Conservation (phyloP, 1,139 yeast genomes). For the Kodamaea sp. region DNA sequence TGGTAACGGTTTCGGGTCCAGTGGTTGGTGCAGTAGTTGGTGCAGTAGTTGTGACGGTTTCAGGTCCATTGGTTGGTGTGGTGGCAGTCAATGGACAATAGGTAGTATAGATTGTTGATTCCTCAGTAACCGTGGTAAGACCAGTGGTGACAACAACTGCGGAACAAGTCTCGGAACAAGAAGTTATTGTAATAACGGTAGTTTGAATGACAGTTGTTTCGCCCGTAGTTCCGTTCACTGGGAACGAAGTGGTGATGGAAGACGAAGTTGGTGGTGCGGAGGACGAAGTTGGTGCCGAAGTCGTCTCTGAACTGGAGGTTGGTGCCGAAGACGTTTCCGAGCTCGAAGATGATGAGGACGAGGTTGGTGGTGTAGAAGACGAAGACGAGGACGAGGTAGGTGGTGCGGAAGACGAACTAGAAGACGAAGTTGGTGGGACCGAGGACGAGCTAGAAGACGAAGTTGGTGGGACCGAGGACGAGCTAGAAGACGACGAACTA, state of each 20-base stretch:
- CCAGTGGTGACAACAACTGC: constrained; percentile 19
- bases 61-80: constrained; percentile 3
- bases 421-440: background rate
- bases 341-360: constrained; percentile 4
- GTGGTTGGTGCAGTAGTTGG: constrained; percentile 1
- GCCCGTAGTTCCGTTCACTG: too few species aligned
- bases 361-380: background rate
- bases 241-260: constrained; percentile 1
- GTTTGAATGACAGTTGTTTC: constrained; percentile 16
- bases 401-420: background rate
- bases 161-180: constrained; percentile 23
- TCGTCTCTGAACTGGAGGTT: too few species aligned
- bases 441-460: constrained; percentile 3
- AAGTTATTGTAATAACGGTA: constrained; percentile 24
- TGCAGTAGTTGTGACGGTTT: background rate
- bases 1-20: constrained; percentile 1
- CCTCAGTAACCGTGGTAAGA: constrained; percentile 9
- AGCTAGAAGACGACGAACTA: constrained; percentile 1
- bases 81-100: constrained; percentile 27
- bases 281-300: too few species aligned
- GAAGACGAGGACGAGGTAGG: constrained; percentile 2
- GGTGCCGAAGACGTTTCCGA: constrained; percentile 2
- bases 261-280: constrained; percentile 2
- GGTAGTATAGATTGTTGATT: constrained; percentile 27
- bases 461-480: constrained; percentile 3